Percentiles rank a stretch among this genome's conserved stretches.
Evolutionary conservation across 371 early-diverging fungal species (phyloP).

Genomic region (Funneliformis caledonium): DNA sequence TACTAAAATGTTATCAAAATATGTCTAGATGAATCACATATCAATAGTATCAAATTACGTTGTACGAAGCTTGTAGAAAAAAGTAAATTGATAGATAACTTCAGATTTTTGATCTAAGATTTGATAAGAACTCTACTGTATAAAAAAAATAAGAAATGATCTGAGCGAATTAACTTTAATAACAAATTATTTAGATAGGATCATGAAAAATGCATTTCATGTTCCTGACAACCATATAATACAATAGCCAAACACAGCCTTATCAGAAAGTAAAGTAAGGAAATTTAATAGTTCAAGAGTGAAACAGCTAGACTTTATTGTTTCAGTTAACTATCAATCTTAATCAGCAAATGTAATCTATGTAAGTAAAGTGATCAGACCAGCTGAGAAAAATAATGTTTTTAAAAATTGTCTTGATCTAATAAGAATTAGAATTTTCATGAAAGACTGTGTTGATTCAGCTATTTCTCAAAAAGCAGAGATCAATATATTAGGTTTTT

Average conservation of each 20-base stretch:
- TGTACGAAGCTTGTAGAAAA: neutral
- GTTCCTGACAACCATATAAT: slow-evolving; percentile 17
- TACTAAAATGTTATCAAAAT: neutral
- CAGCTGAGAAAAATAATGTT: neutral
- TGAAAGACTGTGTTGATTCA: slow-evolving; percentile 21
- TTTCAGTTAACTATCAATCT: neutral
- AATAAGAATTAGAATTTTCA: slow-evolving; percentile 1
- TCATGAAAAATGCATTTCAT: slow-evolving; percentile 8
- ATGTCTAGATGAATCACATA: neutral
- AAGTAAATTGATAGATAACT: neutral
- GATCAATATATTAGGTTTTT: slow-evolving; percentile 14
- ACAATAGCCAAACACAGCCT: slow-evolving; percentile 19
- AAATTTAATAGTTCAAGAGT: neutral
- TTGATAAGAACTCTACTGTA: neutral
- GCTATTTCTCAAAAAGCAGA: slow-evolving; percentile 1
- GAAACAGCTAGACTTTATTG: slow-evolving; percentile 29
- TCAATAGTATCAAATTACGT: neutral
- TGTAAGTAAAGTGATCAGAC: slow-evolving; percentile 7
- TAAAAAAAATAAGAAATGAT: neutral
- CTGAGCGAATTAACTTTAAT: slow-evolving; percentile 6
- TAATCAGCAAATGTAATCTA: neutral
- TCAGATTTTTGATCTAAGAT: slow-evolving; percentile 6
- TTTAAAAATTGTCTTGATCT: slow-evolving; percentile 19
- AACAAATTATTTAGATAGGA: slow-evolving; percentile 13
- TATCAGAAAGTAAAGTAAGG: slow-evolving; percentile 13